A percentile compares a stretch with the other conserved stretches of the same genome.
These are phyloP conservation scores for Colletotrichum costaricense DNA, from an alignment of 2,329 filamentous ascomycete species.

Conservation along the genomic window DNA sequence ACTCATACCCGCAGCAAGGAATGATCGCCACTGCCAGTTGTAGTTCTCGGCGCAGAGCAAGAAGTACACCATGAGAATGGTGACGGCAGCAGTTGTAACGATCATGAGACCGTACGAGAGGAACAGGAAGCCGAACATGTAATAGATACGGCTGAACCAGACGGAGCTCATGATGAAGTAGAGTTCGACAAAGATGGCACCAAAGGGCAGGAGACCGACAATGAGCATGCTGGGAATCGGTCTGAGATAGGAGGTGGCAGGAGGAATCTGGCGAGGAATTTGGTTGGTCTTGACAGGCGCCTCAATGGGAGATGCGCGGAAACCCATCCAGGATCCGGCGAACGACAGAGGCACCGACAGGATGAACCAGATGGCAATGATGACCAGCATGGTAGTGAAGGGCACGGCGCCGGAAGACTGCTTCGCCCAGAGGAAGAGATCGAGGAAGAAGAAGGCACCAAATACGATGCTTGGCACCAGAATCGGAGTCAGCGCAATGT, in stretches of 20 bases:
- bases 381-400: constrained; percentile 95
- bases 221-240: constrained; percentile 91
- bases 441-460: constrained; percentile 87
- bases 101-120: constrained; percentile 98
- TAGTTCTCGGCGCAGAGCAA: constrained; percentile 96
- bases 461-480: constrained; percentile 91
- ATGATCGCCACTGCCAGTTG: constrained; percentile 98
- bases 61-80: constrained; percentile 95
- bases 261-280: constrained; percentile 96
- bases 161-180: constrained; percentile 99
- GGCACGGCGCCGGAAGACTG: constrained; percentile 93
- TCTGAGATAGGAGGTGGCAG: constrained; percentile 82
- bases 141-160: constrained; percentile 99
- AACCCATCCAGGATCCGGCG: constrained; percentile 92
- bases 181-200: constrained; percentile 96
- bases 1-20: constrained; percentile 90
- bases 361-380: constrained; percentile 95
- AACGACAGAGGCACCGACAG: constrained; percentile 94
- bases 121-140: constrained; percentile 99
- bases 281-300: constrained; percentile 95
- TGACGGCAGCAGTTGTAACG: constrained; percentile 91
- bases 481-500: constrained; percentile 88
- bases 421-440: constrained; percentile 96
- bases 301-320: constrained; percentile 78
- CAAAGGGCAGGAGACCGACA: constrained; percentile 92